A percentile compares a stretch with the other conserved stretches of the same genome.
Evolutionary conservation across 768 basidiomycete genomes (phyloP).

Genomic region (Tulasnella sp.): DNA sequence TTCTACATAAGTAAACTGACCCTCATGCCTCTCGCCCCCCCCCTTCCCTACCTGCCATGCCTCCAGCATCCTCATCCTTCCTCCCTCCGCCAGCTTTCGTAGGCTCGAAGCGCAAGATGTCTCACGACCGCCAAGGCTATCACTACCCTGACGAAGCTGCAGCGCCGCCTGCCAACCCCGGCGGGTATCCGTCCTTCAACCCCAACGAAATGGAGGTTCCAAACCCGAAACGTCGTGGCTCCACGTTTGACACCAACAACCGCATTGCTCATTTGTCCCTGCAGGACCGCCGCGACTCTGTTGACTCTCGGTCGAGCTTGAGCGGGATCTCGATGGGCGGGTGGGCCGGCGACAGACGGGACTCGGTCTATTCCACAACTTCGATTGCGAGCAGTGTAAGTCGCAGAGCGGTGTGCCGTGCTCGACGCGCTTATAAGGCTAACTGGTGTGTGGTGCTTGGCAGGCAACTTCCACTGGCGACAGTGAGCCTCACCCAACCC

Average conservation of each 20-base stretch:
- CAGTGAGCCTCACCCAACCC: slow-evolving; percentile 9
- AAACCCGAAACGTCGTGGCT: slow-evolving; percentile 77
- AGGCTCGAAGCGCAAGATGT: slow-evolving; percentile 67
- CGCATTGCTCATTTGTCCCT: slow-evolving; percentile 70
- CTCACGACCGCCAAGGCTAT: slow-evolving; percentile 43
- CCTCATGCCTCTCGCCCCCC: slow-evolving; percentile 6
- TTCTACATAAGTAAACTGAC: slow-evolving; percentile 14
- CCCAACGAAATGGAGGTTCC: slow-evolving; percentile 47
- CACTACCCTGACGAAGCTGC: slow-evolving; percentile 21
- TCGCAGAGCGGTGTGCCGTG: neutral
- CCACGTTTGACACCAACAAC: slow-evolving; percentile 67
- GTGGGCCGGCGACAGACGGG: slow-evolving; percentile 67
- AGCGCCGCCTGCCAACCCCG: neutral
- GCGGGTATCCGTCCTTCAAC: slow-evolving; percentile 8
- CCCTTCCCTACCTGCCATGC: slow-evolving; percentile 11
- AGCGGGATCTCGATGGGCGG: slow-evolving; percentile 38
- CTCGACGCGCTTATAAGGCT: slow-evolving; percentile 50
- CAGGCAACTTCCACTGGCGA: neutral
- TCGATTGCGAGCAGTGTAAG: slow-evolving; percentile 45
- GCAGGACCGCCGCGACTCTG: slow-evolving; percentile 73
- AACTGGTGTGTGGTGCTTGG: neutral
- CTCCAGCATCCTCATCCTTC: slow-evolving; percentile 19
- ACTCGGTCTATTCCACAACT: slow-evolving; percentile 65
- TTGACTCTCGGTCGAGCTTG: slow-evolving; percentile 52
- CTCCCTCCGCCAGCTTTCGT: slow-evolving; percentile 26